Percentiles rank a stretch among this genome's conserved stretches.
Conservation (phyloP, 805 yeast species). For the Barnettozyma populi region DNA sequence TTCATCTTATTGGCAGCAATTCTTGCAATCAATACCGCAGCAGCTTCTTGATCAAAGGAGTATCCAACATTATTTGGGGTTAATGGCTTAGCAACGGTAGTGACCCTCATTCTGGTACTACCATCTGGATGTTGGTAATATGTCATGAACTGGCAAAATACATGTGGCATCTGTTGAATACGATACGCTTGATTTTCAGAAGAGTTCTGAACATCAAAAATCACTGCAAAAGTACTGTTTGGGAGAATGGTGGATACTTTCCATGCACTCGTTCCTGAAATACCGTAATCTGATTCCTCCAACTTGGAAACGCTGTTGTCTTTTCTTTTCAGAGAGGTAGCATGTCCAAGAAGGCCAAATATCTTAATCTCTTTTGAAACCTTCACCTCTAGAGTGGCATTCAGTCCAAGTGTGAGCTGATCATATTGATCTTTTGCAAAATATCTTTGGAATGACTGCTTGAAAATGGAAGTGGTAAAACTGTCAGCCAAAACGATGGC, state of each 20-base stretch:
- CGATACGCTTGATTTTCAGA: conserved; percentile 9
- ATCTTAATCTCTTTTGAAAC: conserved; percentile 44
- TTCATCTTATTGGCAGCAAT: conserved; percentile 36
- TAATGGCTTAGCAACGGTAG: conserved; percentile 46
- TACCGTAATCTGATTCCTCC: conserved; percentile 33
- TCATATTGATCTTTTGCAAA: conserved; percentile 36
- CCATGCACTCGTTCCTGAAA: conserved; percentile 53
- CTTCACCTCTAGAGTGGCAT: conserved; percentile 55
- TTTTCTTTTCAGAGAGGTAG: conserved; percentile 38
- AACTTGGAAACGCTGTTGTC: conserved; percentile 17
- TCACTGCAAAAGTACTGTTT: conserved; percentile 54
- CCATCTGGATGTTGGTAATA: conserved; percentile 61
- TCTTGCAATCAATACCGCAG: conserved; percentile 56
- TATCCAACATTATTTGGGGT: conserved; percentile 37
- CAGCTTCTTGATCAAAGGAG: conserved; percentile 66
- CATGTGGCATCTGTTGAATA: conserved; percentile 20
- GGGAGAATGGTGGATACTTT: conserved; percentile 50
- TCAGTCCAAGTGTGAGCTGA: conserved; percentile 46
- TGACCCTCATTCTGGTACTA: conserved; percentile 51
- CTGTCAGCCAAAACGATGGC: conserved; percentile 57
- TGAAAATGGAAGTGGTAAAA: conserved; percentile 61
- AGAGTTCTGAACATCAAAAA: conserved; percentile 42
- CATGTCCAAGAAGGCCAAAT: conserved; percentile 61
- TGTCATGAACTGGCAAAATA: conserved; percentile 48
- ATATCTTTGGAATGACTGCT: conserved; percentile 55